Evolutionary conservation across 1,284 basidiomycete species (phyloP), one percentile per base, ranked within the genome.

Genomic region (Anthracocystis walkeri): DNA sequence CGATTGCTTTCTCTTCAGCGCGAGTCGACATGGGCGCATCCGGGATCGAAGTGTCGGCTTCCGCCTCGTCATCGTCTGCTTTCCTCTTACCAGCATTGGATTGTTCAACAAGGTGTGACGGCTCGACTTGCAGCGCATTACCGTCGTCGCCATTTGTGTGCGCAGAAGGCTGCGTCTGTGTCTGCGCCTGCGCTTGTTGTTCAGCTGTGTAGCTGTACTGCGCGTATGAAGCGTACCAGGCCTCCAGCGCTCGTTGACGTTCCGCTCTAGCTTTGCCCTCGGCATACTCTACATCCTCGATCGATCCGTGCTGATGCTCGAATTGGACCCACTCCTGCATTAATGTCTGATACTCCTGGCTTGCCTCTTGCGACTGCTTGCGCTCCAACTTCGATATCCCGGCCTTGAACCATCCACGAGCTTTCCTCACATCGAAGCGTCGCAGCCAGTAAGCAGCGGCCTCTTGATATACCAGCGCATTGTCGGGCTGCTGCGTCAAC

Each of bases 321-420:
- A 98, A 97, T 16, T 88, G 87, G 5, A 91, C 82, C 91, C 93
- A 97, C 0, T 92, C 91, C 65, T 95, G 92, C 90, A 93, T 93
- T 6, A 98, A 87, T 3, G 91, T 91, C 85, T 97, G 51, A 48
- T 75, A 77, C 58, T 49, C 65, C 6, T 35, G 29, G 7, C 23
- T 54, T 3, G 46, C 62, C 0, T 50, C 52, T 8, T 44, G 58
- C 33, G 56, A 41, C 41, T 68, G 61, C 38, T 49, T 62, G 23
- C 62, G 49, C 41, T 68, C 70, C 33, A 67, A 31, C 58, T 59
- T 72, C 1, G 60, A 61, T n/a, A 69, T 52, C 21, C 73, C 78
- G 4, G 53, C 64, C 51, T 77, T 76, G 64, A 61, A 81, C 48
- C 79, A 51, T 18, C 62, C 58, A 1, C 82, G 60, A 5, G 84